Conservation (phyloP, 345 rosid genomes). For the Salix koriyanagi region DNA sequence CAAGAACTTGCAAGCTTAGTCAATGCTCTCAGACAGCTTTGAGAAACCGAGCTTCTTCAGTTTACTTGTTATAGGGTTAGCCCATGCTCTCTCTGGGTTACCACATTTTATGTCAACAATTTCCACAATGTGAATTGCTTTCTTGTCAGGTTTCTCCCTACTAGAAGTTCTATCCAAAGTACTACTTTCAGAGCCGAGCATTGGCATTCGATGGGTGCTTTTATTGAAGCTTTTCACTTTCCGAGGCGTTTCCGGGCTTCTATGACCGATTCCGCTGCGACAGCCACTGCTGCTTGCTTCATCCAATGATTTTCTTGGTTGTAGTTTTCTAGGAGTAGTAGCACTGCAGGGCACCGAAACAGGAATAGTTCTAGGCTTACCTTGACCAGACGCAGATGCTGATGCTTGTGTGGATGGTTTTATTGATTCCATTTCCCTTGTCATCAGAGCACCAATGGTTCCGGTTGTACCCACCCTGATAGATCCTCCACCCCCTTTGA, state of each 20-base stretch:
- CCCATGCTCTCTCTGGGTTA: constrained; percentile 71
- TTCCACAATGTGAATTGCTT: constrained; percentile 60
- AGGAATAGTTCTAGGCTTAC: constrained; percentile 39
- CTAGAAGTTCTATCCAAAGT: constrained; percentile 57
- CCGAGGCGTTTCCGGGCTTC: constrained; percentile 30
- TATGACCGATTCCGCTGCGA: constrained; percentile 23
- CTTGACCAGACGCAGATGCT: constrained; percentile 23
- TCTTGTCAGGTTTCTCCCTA: constrained; percentile 52
- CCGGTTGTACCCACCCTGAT: constrained; percentile 83
- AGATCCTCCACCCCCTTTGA: constrained; percentile 83
- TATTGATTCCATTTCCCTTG: constrained; percentile 67
- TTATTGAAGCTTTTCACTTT: constrained; percentile 46
- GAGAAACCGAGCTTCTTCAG: constrained; percentile 96
- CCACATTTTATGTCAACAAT: constrained; percentile 89
- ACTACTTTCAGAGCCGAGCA: constrained; percentile 55
- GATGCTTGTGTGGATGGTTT: constrained; percentile 47
- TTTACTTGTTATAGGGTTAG: constrained; percentile 60
- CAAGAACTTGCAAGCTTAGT: constrained; percentile 49
- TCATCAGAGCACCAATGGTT: constrained; percentile 72
- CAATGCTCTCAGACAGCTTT: constrained; percentile 67
- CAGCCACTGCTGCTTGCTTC: constrained; percentile 73
- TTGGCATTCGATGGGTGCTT: constrained; percentile 50
- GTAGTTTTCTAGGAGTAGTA: constrained; percentile 48
- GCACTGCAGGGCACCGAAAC: constrained; percentile 51
- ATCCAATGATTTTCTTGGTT: constrained; percentile 55